phyloP scores from a whole-genome alignment of 2,329 filamentous ascomycete genomes.

The Fusarium sp. region DNA sequence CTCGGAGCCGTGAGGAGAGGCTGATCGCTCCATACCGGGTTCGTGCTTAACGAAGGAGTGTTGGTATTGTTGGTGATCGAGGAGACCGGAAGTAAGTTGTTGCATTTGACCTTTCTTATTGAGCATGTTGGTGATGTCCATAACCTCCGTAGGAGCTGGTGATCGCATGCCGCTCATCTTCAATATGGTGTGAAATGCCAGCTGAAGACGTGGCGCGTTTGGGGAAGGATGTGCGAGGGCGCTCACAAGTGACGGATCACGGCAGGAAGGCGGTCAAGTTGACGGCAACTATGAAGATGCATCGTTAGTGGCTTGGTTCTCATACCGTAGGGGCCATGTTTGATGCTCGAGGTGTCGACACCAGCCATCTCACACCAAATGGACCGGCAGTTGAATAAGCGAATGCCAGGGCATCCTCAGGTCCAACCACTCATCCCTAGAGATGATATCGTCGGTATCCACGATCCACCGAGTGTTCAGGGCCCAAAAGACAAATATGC shows the following conservation, averaged over 20 bases:
- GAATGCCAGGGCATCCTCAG: constrained; percentile 18
- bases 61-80: constrained; percentile 52
- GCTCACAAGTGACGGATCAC: constrained; percentile 45
- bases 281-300: constrained; percentile 34
- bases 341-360: constrained; percentile 11
- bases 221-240: constrained; percentile 37
- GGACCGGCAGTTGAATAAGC: constrained; percentile 22
- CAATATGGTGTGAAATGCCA: constrained; percentile 34
- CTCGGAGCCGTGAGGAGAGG: constrained; percentile 71
- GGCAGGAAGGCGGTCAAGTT: constrained; percentile 44
- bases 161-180: constrained; percentile 58
- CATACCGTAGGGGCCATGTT: constrained; percentile 5
- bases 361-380: constrained; percentile 9
- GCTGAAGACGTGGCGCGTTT: constrained; percentile 43
- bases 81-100: constrained; percentile 51
- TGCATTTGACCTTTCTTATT: constrained; percentile 62
- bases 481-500: constrained; percentile 27
- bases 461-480: constrained; percentile 28
- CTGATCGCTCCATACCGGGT: constrained; percentile 64
- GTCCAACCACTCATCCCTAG: constrained; percentile 12
- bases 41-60: constrained; percentile 55
- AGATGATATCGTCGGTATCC: constrained; percentile 17
- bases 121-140: constrained; percentile 67
- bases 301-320: constrained; percentile 37
- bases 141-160: constrained; percentile 62